These are phyloP conservation scores for Phytopythium delawarense DNA, from an alignment of 352 stramenopile genomes.

Conservation along the genomic window DNA sequence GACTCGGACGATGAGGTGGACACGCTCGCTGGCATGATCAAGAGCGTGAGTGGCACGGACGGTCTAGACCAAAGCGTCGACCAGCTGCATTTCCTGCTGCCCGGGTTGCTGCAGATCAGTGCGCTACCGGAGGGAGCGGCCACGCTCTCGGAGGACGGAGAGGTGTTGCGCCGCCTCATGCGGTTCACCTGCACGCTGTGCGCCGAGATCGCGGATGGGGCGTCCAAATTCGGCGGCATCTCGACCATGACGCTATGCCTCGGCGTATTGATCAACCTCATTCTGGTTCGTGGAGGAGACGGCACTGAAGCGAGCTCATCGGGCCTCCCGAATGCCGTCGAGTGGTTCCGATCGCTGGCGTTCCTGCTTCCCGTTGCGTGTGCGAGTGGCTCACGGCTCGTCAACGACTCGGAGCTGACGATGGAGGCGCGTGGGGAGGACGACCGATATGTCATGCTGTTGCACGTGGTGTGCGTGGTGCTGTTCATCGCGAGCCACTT, in stretches of 20 bases:
- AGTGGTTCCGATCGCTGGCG: slow-evolving; percentile 69
- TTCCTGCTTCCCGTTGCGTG: slow-evolving; percentile 77
- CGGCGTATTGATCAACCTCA: slow-evolving; percentile 74
- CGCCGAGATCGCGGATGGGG: slow-evolving; percentile 41
- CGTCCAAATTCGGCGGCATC: slow-evolving; percentile 43
- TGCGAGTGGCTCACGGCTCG: slow-evolving; percentile 49
- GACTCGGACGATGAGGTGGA: slow-evolving; percentile 75
- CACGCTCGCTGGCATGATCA: slow-evolving; percentile 35
- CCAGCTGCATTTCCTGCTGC: slow-evolving; percentile 76
- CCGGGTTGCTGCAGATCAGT: slow-evolving; percentile 77
- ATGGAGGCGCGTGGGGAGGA: slow-evolving; percentile 60
- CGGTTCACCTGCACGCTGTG: slow-evolving; percentile 76
- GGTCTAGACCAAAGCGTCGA: slow-evolving; percentile 43
- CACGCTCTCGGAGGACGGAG: slow-evolving; percentile 49
- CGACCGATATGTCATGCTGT: slow-evolving; percentile 73
- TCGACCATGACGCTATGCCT: slow-evolving; percentile 73
- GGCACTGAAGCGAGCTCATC: slow-evolving; percentile 9
- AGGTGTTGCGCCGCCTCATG: slow-evolving; percentile 64
- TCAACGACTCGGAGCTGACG: slow-evolving; percentile 37
- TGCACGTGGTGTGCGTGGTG: slow-evolving; percentile 68
- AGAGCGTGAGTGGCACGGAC: slow-evolving; percentile 27
- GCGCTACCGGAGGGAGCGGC: slow-evolving; percentile 51
- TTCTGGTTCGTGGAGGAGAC: slow-evolving; percentile 56
- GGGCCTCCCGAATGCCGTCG: slow-evolving; percentile 40
- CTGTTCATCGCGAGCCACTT: slow-evolving; percentile 64